Evolutionary conservation across 805 yeast genomes (phyloP), one percentile per base, ranked within the genome.

Genomic region (Isabelozyma pseudorhagii): DNA sequence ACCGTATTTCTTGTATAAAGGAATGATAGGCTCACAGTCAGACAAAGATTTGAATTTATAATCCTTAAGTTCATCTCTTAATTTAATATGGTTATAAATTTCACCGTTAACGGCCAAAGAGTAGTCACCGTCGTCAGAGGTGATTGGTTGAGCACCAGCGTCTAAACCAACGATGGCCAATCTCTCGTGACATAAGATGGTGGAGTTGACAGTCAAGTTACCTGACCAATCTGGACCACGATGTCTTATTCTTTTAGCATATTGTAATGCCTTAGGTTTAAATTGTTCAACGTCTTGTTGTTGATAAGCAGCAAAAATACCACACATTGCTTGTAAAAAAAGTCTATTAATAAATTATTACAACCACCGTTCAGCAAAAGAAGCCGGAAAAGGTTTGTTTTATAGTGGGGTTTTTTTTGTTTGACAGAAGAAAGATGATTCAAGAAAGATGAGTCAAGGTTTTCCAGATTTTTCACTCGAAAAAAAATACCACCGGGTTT

Each of bases 201-300:
- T 89, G 56, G 77, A 69, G 84, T 89, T 89, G 66, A 84, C 83
- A 57, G 81, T 74, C 56, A 80, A 68, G 83, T 90, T 91, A 64
- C 99, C 99, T 38, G 91, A 81, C 99, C 99, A 94, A 74, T 94
- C 99, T 59, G 99, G 99, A 64, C 99, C 99, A 74, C 99, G 86
- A 74, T 94, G 99, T 77, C 99, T 85, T 69, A 93, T 87, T 74
- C 92, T 83, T 72, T 90, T 93, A 54, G 98, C 81, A 68, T 89
- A 80, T 69, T 89, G 96, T 54, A 94, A 79, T 42, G 98, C 98
- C 66, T 85, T 85, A 54, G 85, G 81, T 73, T 92, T 93, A 80
- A 88, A 94, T 48, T 77, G 74, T 60, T 85, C 85, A 52, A 88
- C 85, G 57, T 90, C 87, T 41, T 84, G 86, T 65, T 89, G 93